Conservation (phyloP, 1,284 basidiomycete genomes). For the Fomitopsis betulina region DNA sequence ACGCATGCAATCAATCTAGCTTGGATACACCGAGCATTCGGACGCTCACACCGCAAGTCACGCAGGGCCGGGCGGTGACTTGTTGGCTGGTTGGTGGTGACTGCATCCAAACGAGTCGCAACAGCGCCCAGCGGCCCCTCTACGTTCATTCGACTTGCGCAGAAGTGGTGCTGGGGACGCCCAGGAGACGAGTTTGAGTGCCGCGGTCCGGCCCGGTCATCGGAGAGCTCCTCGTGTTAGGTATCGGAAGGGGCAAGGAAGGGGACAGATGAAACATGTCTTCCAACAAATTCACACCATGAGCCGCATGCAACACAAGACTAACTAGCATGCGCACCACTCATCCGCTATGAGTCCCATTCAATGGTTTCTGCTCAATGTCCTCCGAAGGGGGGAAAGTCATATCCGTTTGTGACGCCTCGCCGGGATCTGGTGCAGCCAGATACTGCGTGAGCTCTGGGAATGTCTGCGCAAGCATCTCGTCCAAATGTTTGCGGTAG, state of each 20-base stretch:
- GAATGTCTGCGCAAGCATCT: slow-evolving; percentile 55
- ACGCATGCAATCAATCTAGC: neutral
- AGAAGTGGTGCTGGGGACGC: neutral
- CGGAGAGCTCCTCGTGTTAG: neutral
- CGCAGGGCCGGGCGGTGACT: neutral
- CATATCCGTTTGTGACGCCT: neutral
- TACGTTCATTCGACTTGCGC: neutral
- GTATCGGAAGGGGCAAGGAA: neutral
- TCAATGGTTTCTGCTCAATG: neutral
- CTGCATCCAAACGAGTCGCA: neutral
- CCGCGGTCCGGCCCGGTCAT: neutral
- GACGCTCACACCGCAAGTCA: neutral
- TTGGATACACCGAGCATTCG: neutral
- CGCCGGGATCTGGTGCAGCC: slow-evolving; percentile 7
- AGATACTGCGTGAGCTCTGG: slow-evolving; percentile 44
- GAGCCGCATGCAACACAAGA: neutral
- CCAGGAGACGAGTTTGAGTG: neutral
- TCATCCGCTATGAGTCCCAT: neutral
- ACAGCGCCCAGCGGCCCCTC: neutral
- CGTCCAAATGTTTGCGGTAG: slow-evolving; percentile 51
- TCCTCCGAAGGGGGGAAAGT: neutral
- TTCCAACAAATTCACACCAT: neutral
- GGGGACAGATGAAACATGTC: neutral
- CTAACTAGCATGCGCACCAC: neutral
- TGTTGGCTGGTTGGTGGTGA: neutral